Conservation (phyloP, 805 yeast species). For the Candida pini region DNA sequence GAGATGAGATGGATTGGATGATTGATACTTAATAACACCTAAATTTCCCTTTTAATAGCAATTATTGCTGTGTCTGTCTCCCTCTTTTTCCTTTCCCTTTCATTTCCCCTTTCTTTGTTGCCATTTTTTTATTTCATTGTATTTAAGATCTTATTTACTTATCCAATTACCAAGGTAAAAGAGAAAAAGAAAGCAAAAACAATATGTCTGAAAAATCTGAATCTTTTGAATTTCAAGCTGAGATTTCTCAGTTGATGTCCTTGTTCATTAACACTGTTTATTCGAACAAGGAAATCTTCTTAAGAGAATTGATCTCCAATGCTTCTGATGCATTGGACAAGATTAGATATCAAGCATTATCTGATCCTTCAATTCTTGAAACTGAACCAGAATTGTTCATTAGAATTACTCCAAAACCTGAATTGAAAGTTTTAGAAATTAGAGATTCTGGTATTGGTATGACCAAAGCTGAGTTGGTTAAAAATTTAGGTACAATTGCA, state of each 20-base stretch:
- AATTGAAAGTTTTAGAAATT: constrained; percentile 87
- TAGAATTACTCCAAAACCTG: constrained; percentile 96
- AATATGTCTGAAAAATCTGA: constrained; percentile 43
- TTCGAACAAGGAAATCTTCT: constrained; percentile 98
- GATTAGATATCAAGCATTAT: constrained; percentile 92
- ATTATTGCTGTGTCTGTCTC: too few species aligned
- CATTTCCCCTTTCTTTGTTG: not conserved
- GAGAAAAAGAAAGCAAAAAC: not conserved
- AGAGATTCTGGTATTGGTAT: constrained; percentile 99
- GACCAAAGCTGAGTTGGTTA: constrained; percentile 98
- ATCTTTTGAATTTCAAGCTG: constrained; percentile 98
- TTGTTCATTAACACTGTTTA: constrained; percentile 99
- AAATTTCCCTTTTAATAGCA: too few species aligned
- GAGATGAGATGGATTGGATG: not conserved
- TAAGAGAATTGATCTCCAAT: constrained; percentile 97
- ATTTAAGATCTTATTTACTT: not conserved
- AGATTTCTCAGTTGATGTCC: constrained; percentile 99
- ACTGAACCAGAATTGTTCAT: constrained; percentile 94
- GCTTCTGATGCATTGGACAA: constrained; percentile 99
- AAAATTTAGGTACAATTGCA: constrained; percentile 99
- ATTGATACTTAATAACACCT: not conserved
- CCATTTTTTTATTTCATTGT: not conserved
- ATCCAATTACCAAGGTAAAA: not conserved
- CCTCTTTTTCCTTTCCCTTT: not conserved
- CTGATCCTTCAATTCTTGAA: constrained; percentile 88